Base-by-base conservation (phyloP, 1,284 basidiomycete species). In the Ustilago trichophora region DNA sequence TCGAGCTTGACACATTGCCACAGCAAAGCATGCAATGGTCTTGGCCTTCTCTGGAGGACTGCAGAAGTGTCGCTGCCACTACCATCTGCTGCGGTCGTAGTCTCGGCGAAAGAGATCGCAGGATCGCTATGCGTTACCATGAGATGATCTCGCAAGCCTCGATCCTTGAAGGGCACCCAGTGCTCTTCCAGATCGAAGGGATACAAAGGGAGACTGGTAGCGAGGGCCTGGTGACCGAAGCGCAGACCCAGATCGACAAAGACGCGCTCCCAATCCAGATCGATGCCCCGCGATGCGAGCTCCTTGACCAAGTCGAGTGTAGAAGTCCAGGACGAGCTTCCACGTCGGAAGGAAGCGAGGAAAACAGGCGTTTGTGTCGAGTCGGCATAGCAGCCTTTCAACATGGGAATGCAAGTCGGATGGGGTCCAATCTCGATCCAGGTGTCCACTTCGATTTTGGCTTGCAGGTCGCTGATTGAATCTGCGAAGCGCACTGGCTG, bases 391-490 rank as follows among this genome's bases (percentile, higher is more conserved):
- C 60, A 65, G 13, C 68, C 63, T 34, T 65, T 72, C 32, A 67
- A 33, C 63, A 72, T 63, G 2, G 69, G 69, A 1, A 62, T 55
- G 40, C 54, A 55, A 21, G 59, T 67, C 3, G 69, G 64, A 51
- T 72, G 69, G 27, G 69, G 64, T 7, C 69, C 69, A n/a, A 68
- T 15, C 32, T 72, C 69, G 46, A 72, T 48, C 64, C 69, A 68
- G 7, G 24, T 24, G 22, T 64, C 37, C 10, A 60, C 38, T 4
- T 42, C 5, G 2, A 44, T 19, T 32, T 63, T 43, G 21, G 25
- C 15, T 24, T 59, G 53, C 21, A 59, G 36, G 34, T 60, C 62
- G 1, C 13, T 16, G 32, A 73, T 50, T 10, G 55, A 51, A 3
- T 65, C 57, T 21, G 53, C 46, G 38, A 73, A 73, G 16, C 53